A percentile compares a stretch with the other conserved stretches of the same genome.
Evolutionary conservation across 2,329 filamentous ascomycete species (phyloP).

Genomic region (Scolecobasidium constrictum): DNA sequence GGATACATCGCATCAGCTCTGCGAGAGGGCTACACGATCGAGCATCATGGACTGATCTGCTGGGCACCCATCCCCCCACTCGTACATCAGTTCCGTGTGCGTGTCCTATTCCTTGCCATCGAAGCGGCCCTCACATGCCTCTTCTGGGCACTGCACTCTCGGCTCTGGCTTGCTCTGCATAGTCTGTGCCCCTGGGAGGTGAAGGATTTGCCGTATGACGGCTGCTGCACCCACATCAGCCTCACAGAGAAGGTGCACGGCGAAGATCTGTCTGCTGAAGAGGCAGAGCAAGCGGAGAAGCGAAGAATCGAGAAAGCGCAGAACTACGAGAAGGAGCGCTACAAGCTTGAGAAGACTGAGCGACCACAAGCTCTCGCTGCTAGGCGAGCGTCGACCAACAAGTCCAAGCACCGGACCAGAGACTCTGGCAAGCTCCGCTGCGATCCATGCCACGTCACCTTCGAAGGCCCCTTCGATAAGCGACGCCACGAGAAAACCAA

Average conservation of each 20-base stretch:
- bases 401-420: background rate
- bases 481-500: background rate
- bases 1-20: background rate
- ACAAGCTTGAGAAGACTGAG: too few species aligned
- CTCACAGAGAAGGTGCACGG: background rate
- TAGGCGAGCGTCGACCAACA: background rate
- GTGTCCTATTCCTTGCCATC: background rate
- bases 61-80: background rate
- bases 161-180: background rate
- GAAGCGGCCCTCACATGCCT: background rate
- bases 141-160: background rate
- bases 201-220: background rate
- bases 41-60: background rate
- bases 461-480: background rate
- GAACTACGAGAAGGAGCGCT: too few species aligned
- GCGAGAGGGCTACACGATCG: background rate
- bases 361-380: too few species aligned
- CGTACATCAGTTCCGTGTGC: background rate
- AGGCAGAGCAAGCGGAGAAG: background rate
- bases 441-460: background rate
- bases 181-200: background rate
- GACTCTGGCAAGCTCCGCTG: background rate
- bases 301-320: background rate
- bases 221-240: background rate
- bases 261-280: background rate